These are phyloP conservation scores for Tulasnella sp. DNA, from an alignment of 768 basidiomycete genomes.

Conservation along the genomic window DNA sequence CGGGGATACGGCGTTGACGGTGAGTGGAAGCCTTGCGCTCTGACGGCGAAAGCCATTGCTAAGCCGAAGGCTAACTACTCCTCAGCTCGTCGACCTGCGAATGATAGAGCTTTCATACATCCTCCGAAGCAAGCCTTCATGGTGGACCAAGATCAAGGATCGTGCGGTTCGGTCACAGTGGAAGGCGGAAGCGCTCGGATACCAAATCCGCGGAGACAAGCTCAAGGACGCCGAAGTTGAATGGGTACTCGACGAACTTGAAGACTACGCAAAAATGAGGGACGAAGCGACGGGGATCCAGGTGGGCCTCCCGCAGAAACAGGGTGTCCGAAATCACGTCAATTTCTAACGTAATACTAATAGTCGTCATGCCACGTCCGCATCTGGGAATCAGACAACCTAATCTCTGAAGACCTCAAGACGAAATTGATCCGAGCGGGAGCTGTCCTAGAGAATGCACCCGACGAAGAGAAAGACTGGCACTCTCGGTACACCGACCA, in stretches of 20 bases:
- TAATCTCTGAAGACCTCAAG: neutral
- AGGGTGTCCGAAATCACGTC: too few relatives aligned
- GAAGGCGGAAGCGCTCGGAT: neutral
- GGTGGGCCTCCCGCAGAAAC: neutral
- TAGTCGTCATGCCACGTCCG: neutral
- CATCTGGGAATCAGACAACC: neutral
- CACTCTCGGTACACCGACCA: neutral
- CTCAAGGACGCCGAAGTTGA: constrained; percentile 9
- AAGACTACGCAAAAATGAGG: too few relatives aligned
- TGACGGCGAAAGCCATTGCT: neutral
- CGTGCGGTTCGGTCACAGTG: too few relatives aligned
- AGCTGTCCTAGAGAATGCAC: neutral
- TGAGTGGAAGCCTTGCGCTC: neutral
- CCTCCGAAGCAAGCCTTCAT: neutral
- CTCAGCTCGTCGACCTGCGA: constrained; percentile 12
- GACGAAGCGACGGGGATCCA: neutral
- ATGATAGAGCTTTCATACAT: constrained; percentile 28
- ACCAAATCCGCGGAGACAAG: constrained; percentile 24
- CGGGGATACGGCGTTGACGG: neutral
- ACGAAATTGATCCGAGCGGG: neutral
- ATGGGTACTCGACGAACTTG: constrained; percentile 21
- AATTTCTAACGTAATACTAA: neutral
- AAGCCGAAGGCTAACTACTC: neutral
- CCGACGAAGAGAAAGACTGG: neutral
- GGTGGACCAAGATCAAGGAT: too few relatives aligned